Evolutionary conservation across 2,329 filamentous ascomycete species (phyloP), one percentile per base, ranked within the genome.

Genomic region (Aspergillus spinulosporus): DNA sequence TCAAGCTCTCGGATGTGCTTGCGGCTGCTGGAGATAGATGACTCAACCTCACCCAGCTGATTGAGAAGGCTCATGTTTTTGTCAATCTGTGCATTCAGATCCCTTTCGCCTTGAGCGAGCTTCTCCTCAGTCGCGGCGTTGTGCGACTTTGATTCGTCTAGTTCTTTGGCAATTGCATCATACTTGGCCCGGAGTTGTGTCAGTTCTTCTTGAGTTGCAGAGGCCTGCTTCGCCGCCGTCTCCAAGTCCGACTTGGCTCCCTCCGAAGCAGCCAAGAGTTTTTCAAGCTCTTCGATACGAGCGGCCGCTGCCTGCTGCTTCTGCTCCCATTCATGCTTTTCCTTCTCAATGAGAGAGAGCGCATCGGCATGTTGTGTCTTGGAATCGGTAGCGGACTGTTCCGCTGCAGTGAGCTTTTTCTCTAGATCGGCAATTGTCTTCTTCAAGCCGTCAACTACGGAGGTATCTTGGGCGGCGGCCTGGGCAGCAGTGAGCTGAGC

Each of bases 221-320:
- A 62, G 8, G 74, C 66, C 50, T 76, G 67, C 70, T 85, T 85
- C 76, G 84, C 84, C 42, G 87, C 80, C 11, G 78, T 78, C 75
- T 87, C 88, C 52, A 88, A 76, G 49, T 90, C 82, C 70, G 85
- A 85, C 76, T 86, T 85, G 58, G 82, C 77, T 58, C 78, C 82
- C 82, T 95, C 94, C 61, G 90, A 90, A 62, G 92, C 87, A 29
- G 88, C 88, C 59, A 95, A 78, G 34, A 91, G 90, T 65, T 88
- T 82, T 56, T 92, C 91, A 71, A 96, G 94, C 31, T 92, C 89
- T 54, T 95, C 90, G 47, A 95, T 79, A 57, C 87, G 85, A 65
- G 73, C 57, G 67, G 65, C 54, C 59, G 74, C 52, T n/a, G 65
- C 62, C 53, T 70, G 60, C 54, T 67, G 66, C 34, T 72, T 70